A percentile compares a stretch with the other conserved stretches of the same genome.
Conservation (phyloP, 148 eudicot genomes). For the Limonium bicolor region DNA sequence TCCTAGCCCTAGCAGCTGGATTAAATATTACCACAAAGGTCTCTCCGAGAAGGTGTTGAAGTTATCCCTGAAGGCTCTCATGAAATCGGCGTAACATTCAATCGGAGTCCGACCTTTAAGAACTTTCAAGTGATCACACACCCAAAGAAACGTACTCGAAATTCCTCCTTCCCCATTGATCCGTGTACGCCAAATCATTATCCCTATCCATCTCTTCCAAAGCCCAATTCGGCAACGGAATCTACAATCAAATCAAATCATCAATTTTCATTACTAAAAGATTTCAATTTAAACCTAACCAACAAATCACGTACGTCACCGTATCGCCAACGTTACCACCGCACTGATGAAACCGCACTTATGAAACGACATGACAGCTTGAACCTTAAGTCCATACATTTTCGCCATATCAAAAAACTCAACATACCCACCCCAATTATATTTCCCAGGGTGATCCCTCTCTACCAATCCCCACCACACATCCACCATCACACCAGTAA, state of each 20-base stretch:
- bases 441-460: conserved; percentile 35
- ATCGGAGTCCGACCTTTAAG: conserved; percentile 62
- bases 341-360: conserved; percentile 63
- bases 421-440: conserved; percentile 45
- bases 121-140: conserved; percentile 44
- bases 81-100: conserved; percentile 62
- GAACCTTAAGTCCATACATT: conserved; percentile 35
- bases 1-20: too few relatives aligned
- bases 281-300: neutral
- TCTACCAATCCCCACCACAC: conserved; percentile 84
- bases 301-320: conserved; percentile 2
- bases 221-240: conserved; percentile 76
- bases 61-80: conserved; percentile 47
- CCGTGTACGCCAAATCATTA: conserved; percentile 69
- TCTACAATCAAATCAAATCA: conserved; percentile 13
- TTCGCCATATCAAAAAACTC: conserved; percentile 27
- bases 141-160: conserved; percentile 67
- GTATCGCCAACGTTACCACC: conserved; percentile 30
- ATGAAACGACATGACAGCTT: conserved; percentile 65
- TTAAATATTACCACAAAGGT: conserved; percentile 35
- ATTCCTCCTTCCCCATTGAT: conserved; percentile 61
- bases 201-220: conserved; percentile 47
- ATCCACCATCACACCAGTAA: conserved; percentile 61
- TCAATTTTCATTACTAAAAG: neutral
- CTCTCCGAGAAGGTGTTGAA: conserved; percentile 43